A percentile compares a stretch with the other conserved stretches of the same genome.
phyloP scores from a whole-genome alignment of 2,329 filamentous ascomycete genomes.

The Diaporthe citri region DNA sequence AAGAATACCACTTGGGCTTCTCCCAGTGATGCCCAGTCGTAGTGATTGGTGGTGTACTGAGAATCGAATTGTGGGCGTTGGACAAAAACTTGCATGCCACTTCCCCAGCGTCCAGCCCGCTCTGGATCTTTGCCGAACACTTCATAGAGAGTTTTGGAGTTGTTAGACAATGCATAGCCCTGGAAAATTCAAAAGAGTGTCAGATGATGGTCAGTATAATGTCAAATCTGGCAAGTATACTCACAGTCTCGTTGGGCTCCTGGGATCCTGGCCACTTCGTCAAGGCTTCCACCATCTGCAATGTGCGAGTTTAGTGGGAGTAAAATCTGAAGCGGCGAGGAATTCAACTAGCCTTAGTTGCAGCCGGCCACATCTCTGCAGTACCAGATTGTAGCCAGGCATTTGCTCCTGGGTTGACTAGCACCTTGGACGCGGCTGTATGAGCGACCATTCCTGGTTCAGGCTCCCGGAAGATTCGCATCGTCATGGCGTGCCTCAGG shows the following conservation, averaged over 20 bases:
- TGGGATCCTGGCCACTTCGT: conserved; percentile 44
- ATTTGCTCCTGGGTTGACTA: conserved; percentile 36
- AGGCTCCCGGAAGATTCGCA: too few relatives aligned
- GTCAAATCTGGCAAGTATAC: background rate
- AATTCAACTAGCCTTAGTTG: conserved; percentile 7
- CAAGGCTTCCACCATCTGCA: conserved; percentile 42
- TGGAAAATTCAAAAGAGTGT: background rate
- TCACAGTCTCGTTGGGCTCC: conserved; percentile 43
- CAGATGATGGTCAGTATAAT: background rate
- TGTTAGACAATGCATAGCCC: conserved; percentile 43
- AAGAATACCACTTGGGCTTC: conserved; percentile 42
- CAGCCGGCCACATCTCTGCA: conserved; percentile 43
- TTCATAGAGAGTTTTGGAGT: conserved; percentile 40
- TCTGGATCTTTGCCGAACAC: conserved; percentile 36
- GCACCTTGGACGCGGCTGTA: background rate
- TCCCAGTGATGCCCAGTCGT: conserved; percentile 46
- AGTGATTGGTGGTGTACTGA: conserved; percentile 39
- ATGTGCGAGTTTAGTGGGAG: background rate
- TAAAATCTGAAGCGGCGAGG: background rate
- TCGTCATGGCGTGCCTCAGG: too few relatives aligned
- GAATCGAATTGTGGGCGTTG: conserved; percentile 41
- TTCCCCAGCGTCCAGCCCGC: conserved; percentile 39
- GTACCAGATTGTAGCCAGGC: conserved; percentile 40
- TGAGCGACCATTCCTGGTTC: too few relatives aligned
- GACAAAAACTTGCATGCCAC: conserved; percentile 39